phyloP scores from a whole-genome alignment of 2,329 filamentous ascomycete genomes.

The Fusarium dlaminii region DNA sequence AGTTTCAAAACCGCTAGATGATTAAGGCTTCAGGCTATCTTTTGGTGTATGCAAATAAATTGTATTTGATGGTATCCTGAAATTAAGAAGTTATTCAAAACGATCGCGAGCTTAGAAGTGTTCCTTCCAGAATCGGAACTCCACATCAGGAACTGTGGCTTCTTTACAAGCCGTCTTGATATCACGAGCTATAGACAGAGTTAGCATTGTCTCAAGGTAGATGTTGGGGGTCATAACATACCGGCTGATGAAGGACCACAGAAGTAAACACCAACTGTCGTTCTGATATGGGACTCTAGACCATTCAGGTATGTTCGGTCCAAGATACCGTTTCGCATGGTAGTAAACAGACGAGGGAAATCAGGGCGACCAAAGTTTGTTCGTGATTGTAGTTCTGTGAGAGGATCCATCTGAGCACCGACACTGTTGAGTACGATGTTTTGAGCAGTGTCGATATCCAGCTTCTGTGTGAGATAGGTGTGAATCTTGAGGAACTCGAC shows the following conservation, averaged over 20 bases:
- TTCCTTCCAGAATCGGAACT: conserved; percentile 99
- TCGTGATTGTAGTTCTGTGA: conserved; percentile 88
- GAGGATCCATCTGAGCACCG: conserved; percentile 84
- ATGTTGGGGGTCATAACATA: conserved; percentile 47
- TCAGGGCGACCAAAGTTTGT: conserved; percentile 97
- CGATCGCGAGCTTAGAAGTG: conserved; percentile 67
- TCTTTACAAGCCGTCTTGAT: conserved; percentile 84
- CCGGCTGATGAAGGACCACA: conserved; percentile 83
- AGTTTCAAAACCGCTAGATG: background rate
- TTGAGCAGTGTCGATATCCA: conserved; percentile 90
- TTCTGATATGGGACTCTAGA: conserved; percentile 78
- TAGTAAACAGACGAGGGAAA: conserved; percentile 80
- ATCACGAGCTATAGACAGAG: conserved; percentile 70
- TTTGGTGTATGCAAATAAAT: conserved; percentile 3
- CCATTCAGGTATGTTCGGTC: conserved; percentile 87
- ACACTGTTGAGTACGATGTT: conserved; percentile 98
- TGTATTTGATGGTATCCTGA: conserved; percentile 37
- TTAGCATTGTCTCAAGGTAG: conserved; percentile 45
- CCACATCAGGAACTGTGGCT: conserved; percentile 79
- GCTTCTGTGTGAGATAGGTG: conserved; percentile 93
- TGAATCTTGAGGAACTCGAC: conserved; percentile 96
- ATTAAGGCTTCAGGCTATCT: background rate
- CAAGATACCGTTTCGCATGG: conserved; percentile 88
- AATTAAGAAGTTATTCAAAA: conserved; percentile 30
- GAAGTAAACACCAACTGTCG: conserved; percentile 96